phyloP scores from a whole-genome alignment of 2,329 filamentous ascomycete genomes.

The Claviceps sp. region DNA sequence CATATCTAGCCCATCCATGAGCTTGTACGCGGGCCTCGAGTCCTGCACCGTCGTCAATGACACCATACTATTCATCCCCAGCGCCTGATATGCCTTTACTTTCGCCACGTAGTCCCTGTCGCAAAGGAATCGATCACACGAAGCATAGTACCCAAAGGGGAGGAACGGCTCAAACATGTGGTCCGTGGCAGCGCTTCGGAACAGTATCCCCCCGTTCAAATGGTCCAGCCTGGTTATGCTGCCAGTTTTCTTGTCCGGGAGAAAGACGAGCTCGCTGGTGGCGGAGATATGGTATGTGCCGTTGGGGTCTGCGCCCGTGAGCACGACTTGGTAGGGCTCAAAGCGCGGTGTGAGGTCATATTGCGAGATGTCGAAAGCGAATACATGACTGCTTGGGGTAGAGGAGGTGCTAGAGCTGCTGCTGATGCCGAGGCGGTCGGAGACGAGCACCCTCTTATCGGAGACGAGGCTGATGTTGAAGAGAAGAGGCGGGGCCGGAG shows the following conservation, averaged over 20 bases:
- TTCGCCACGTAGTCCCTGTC: conserved; percentile 21
- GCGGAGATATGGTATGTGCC: conserved; percentile 22
- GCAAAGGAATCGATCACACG: conserved; percentile 29
- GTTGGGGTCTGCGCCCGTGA: conserved; percentile 20
- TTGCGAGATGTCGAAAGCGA: conserved; percentile 22
- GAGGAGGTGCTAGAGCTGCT: conserved; percentile 4
- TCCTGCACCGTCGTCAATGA: conserved; percentile 26
- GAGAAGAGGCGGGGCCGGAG: conserved; percentile 13
- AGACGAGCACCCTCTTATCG: conserved; percentile 18
- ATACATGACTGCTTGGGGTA: conserved; percentile 16
- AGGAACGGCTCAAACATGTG: conserved; percentile 26
- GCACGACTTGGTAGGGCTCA: conserved; percentile 24
- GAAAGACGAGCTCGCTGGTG: conserved; percentile 24
- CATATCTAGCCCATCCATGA: conserved; percentile 25
- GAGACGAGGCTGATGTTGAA: conserved; percentile 24
- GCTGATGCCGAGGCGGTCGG: conserved; percentile 20
- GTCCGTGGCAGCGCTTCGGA: conserved; percentile 22
- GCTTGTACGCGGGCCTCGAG: conserved; percentile 22
- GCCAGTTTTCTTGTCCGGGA: conserved; percentile 28
- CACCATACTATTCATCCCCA: conserved; percentile 31
- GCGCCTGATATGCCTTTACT: conserved; percentile 20
- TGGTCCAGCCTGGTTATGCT: conserved; percentile 34
- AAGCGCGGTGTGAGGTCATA: conserved; percentile 19
- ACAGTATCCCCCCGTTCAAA: conserved; percentile 28
- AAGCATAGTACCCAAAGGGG: conserved; percentile 30